Evolutionary conservation across 164 flowering plant genomes (phyloP).

Genomic region (Santalum album): DNA sequence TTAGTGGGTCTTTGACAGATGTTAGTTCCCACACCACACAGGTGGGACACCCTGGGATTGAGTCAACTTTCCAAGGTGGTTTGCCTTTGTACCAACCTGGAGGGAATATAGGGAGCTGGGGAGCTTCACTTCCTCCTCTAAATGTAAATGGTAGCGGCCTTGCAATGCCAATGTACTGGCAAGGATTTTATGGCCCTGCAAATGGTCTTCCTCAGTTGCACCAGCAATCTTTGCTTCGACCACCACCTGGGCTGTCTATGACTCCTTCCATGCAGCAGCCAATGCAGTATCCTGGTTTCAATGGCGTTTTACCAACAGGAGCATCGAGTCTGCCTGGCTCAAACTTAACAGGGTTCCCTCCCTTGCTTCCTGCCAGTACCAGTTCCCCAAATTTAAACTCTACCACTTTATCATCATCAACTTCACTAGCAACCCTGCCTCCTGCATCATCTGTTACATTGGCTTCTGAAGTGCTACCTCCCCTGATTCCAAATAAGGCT

Average conservation of each 20-base stretch:
- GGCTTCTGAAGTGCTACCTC: conserved; percentile 33
- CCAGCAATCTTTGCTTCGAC: conserved; percentile 67
- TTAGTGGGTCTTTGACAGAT: conserved; percentile 42
- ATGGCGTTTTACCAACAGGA: conserved; percentile 35
- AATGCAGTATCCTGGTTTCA: conserved; percentile 56
- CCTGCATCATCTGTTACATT: conserved; percentile 32
- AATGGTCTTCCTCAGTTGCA: conserved; percentile 61
- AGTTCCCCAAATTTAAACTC: conserved; percentile 29
- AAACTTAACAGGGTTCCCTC: conserved; percentile 32
- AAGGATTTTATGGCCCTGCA: conserved; percentile 66
- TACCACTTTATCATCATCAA: conserved; percentile 15
- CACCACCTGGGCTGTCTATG: conserved; percentile 65
- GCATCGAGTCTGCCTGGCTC: conserved; percentile 26
- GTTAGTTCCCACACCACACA: conserved; percentile 39
- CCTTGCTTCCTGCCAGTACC: conserved; percentile 27
- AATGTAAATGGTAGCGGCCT: conserved; percentile 53
- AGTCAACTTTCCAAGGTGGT: conserved; percentile 61
- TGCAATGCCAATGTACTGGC: conserved; percentile 91
- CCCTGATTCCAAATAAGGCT: conserved; percentile 34
- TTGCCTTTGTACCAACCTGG: conserved; percentile 80
- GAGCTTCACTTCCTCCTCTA: conserved; percentile 57
- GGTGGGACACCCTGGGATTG: conserved; percentile 33
- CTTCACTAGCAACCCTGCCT: conserved; percentile 27
- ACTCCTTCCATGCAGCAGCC: conserved; percentile 70
- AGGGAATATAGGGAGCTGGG: conserved; percentile 61